phyloP scores from a whole-genome alignment of 139 green algal species.

The Coelastrella sp. region DNA sequence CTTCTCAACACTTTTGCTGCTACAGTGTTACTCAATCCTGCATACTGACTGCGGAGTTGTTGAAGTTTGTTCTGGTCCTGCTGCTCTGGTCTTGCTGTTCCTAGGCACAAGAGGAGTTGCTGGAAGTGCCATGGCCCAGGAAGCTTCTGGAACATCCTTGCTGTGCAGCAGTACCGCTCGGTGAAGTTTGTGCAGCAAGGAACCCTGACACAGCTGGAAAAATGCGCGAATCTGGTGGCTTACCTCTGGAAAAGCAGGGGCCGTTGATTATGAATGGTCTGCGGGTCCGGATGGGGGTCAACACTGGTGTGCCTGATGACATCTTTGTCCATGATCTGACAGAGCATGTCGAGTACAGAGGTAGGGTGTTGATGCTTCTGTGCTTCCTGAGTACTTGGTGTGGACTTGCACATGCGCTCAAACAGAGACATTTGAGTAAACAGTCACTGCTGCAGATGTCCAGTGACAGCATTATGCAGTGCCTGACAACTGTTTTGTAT shows the following conservation, averaged over 20 bases:
- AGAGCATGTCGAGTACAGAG: constrained; percentile 65
- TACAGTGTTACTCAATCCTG: neutral
- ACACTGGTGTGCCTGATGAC: constrained; percentile 66
- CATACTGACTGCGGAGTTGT: neutral
- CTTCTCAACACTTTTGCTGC: too few species aligned
- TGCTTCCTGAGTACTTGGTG: neutral
- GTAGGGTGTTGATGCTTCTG: neutral
- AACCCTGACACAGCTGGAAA: constrained; percentile 21
- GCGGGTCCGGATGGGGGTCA: constrained; percentile 68
- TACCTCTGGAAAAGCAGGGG: constrained; percentile 40
- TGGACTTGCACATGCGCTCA: neutral
- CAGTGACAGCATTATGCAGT: too few species aligned
- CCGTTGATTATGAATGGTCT: constrained; percentile 57
- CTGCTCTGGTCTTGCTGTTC: neutral
- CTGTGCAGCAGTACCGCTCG: constrained; percentile 39
- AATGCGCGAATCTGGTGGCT: neutral
- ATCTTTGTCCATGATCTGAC: constrained; percentile 69
- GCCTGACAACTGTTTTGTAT: too few species aligned
- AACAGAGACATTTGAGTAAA: too few species aligned
- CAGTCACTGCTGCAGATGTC: too few species aligned
- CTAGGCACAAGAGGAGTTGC: constrained; percentile 52
- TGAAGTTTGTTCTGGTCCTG: neutral
- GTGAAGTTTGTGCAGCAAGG: constrained; percentile 46
- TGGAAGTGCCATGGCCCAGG: constrained; percentile 52
- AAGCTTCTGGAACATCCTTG: constrained; percentile 48